These are phyloP conservation scores for Termitomyces sp. DNA, from an alignment of 768 basidiomycete genomes.

Conservation along the genomic window DNA sequence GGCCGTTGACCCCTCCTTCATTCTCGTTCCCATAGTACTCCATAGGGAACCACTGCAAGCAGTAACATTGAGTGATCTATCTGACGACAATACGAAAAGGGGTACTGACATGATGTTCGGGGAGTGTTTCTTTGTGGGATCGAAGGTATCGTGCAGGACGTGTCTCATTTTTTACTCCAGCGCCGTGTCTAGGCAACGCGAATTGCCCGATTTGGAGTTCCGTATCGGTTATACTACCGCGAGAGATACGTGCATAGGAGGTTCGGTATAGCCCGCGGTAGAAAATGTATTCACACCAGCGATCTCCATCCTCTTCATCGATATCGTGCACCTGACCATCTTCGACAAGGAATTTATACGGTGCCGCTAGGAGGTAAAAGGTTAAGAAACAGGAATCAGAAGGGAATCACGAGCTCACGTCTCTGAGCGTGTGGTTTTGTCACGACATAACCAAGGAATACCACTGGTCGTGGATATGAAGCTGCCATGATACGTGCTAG, in stretches of 20 bases:
- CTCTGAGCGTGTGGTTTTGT: slow-evolving; percentile 59
- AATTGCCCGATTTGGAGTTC: slow-evolving; percentile 89
- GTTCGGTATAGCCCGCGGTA: slow-evolving; percentile 80
- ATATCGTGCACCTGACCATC: slow-evolving; percentile 82
- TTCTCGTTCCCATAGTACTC: slow-evolving; percentile 57
- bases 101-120: slow-evolving; percentile 55
- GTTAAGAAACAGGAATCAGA: slow-evolving; percentile 8
- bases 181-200: slow-evolving; percentile 60
- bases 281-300: slow-evolving; percentile 91
- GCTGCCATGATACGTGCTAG: slow-evolving; percentile 76
- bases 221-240: slow-evolving; percentile 85
- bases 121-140: slow-evolving; percentile 61
- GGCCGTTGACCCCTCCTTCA: slow-evolving; percentile 60
- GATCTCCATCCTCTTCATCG: slow-evolving; percentile 64
- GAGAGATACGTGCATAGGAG: slow-evolving; percentile 78
- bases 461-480: slow-evolving; percentile 65
- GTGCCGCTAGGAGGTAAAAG: slow-evolving; percentile 46
- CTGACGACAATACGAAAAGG: background rate
- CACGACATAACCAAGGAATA: slow-evolving; percentile 83
- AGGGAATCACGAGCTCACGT: slow-evolving; percentile 42
- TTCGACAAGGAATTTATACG: slow-evolving; percentile 72
- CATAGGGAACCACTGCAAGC: slow-evolving; percentile 69
- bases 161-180: slow-evolving; percentile 52
- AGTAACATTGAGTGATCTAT: background rate
- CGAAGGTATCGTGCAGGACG: slow-evolving; percentile 64